Evolutionary conservation across 768 basidiomycete species (phyloP).

Genomic region (Serendipita indica): DNA sequence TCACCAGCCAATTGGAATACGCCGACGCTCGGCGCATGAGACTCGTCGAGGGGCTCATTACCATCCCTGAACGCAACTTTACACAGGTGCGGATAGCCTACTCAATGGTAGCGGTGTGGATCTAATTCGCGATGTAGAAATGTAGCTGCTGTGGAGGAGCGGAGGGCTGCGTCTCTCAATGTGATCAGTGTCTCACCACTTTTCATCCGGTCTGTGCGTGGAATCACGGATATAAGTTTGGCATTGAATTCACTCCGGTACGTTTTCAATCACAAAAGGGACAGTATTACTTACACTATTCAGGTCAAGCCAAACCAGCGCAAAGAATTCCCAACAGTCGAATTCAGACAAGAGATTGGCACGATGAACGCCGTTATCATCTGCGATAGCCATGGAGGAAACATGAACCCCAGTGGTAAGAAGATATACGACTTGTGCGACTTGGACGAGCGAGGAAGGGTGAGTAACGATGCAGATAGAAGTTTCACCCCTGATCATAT

Average conservation of each 20-base stretch:
- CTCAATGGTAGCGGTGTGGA: not conserved
- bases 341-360: conserved; percentile 66
- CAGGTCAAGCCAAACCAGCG: conserved; percentile 68
- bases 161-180: conserved; percentile 70
- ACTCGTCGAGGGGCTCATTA: conserved; percentile 74
- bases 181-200: conserved; percentile 63
- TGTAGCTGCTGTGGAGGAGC: conserved; percentile 59
- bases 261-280: conserved; percentile 10
- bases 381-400: conserved; percentile 56
- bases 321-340: conserved; percentile 47
- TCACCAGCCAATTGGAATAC: conserved; percentile 71
- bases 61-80: conserved; percentile 48
- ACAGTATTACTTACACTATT: not conserved
- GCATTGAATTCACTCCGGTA: conserved; percentile 82
- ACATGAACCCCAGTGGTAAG: conserved; percentile 34
- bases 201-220: conserved; percentile 89
- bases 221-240: conserved; percentile 68
- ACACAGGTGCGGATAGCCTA: not conserved
- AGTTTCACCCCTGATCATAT: not conserved
- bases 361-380: conserved; percentile 63
- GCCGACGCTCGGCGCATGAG: conserved; percentile 59
- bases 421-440: conserved; percentile 76
- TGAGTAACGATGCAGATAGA: conserved; percentile 24
- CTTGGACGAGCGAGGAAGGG: conserved; percentile 68
- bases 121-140: conserved; percentile 28